phyloP scores from a whole-genome alignment of 2,329 filamentous ascomycete species.

The Lachnellula arida region DNA sequence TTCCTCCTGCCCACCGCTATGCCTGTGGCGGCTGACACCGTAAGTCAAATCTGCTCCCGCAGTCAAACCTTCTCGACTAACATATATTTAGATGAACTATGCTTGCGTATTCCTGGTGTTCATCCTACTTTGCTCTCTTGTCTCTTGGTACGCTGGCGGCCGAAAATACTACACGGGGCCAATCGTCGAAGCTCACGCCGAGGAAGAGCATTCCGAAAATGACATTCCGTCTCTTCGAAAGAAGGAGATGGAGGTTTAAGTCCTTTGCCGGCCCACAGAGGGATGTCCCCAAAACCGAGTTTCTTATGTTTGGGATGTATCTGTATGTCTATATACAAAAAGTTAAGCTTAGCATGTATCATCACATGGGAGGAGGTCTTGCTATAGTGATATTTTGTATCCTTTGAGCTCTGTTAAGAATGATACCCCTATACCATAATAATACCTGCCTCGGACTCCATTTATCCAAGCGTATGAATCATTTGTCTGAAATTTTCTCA shows the following conservation, averaged over 20 bases:
- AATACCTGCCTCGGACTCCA: no score
- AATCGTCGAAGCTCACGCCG: slow-evolving; percentile 21
- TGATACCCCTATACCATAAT: no score
- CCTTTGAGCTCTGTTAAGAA: no score
- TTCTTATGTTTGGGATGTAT: no score
- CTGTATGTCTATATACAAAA: no score
- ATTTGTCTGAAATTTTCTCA: no score
- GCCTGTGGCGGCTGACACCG: slow-evolving; percentile 42
- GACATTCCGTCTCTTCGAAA: not conserved
- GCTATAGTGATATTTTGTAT: no score
- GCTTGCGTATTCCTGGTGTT: slow-evolving; percentile 45
- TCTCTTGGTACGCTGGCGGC: slow-evolving; percentile 44
- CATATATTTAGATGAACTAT: slow-evolving; percentile 46
- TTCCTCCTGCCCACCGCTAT: slow-evolving; percentile 47
- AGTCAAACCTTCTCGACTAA: slow-evolving; percentile 3
- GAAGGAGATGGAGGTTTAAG: not conserved
- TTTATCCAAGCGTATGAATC: no score
- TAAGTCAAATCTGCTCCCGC: slow-evolving; percentile 25
- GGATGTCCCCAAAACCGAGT: no score
- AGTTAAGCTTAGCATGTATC: no score
- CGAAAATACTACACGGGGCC: slow-evolving; percentile 46
- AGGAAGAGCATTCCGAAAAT: slow-evolving; percentile 8
- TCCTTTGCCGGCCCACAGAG: no score
- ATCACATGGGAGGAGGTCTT: no score
- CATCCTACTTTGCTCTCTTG: slow-evolving; percentile 39